These are phyloP conservation scores for Panaeolus papilionaceus DNA, from an alignment of 768 basidiomycete species.

Conservation along the genomic window DNA sequence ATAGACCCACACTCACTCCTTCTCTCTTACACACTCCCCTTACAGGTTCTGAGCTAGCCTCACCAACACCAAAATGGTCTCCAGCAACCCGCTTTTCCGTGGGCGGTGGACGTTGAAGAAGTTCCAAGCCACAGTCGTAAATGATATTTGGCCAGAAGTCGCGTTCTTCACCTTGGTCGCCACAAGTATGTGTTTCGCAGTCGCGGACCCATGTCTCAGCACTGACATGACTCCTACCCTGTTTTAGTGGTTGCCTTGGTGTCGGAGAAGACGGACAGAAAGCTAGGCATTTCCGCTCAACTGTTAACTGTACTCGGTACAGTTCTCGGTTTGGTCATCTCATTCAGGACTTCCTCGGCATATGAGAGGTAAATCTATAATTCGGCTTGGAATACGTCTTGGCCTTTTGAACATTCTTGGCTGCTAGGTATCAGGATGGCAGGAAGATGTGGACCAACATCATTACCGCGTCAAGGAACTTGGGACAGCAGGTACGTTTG, in stretches of 20 bases:
- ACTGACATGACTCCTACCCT: not conserved
- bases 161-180: constrained; percentile 67
- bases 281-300: constrained; percentile 55
- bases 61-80: constrained; percentile 41
- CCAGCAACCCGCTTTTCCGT: constrained; percentile 51
- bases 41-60: not conserved
- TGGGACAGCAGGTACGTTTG: constrained; percentile 59
- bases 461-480: constrained; percentile 58
- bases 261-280: constrained; percentile 50
- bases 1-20: not conserved
- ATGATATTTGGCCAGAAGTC: constrained; percentile 71
- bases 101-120: constrained; percentile 55
- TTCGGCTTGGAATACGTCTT: not conserved
- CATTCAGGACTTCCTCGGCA: constrained; percentile 75
- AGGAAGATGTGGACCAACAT: constrained; percentile 76
- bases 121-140: constrained; percentile 64
- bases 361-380: constrained; percentile 55
- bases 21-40: not conserved
- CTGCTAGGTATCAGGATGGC: constrained; percentile 65
- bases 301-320: constrained; percentile 78
- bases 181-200: constrained; percentile 46
- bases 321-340: constrained; percentile 76
- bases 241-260: constrained; percentile 65
- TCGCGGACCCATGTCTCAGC: no score
- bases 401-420: not conserved